Evolutionary conservation across 805 yeast genomes (phyloP), one percentile per base, ranked within the genome.

Genomic region (Cyberlindnera bimundalis): DNA sequence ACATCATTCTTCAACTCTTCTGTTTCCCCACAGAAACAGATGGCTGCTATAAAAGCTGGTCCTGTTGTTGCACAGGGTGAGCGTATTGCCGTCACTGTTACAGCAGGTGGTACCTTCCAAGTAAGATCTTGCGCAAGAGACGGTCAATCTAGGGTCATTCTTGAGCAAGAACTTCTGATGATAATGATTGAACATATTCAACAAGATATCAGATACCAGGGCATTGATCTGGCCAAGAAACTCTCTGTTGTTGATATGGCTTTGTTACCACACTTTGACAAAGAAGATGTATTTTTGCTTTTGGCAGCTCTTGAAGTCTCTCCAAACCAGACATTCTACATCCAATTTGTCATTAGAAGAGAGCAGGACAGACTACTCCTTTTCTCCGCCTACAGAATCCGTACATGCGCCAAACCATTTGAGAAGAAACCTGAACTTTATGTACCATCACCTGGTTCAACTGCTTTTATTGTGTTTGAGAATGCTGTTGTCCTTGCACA

Each of bases 401-500:
- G 77, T 41, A 70, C 80, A 8, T 74, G 64, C 50, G 57, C 67
- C 3, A 47, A 61, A 1, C 52, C 56, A 12, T 57, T 45, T 21
- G 53, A 49, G 2, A 59, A 58, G 3, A 60, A 55, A 14, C 86
- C 88, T 2, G 62, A 61, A 33, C 59, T 85, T 16, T 69, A 64
- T 28, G 67, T 81, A 10, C 88, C 90, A 3, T 53, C 66, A 14
- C 84, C 84, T 2, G 73, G 74, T 2, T 59, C 65, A 15, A 74
- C 85, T 0, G 83, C 86, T 1, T 80, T 77, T 54, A 72, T 84
- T 2, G 67, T 79, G 2, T 68, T 81, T 30, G 73, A 72, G 10
- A 71, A 77, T 37, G 75, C 87, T 0, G 68, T 88, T 11, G 78
- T 85, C 2, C 53, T 90, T 39, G 71, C 84, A 2, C 95, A 85